A percentile compares a stretch with the other conserved stretches of the same genome.
Conservation (phyloP, 306 rosid genomes). For the Heteromeles arbutifolia region DNA sequence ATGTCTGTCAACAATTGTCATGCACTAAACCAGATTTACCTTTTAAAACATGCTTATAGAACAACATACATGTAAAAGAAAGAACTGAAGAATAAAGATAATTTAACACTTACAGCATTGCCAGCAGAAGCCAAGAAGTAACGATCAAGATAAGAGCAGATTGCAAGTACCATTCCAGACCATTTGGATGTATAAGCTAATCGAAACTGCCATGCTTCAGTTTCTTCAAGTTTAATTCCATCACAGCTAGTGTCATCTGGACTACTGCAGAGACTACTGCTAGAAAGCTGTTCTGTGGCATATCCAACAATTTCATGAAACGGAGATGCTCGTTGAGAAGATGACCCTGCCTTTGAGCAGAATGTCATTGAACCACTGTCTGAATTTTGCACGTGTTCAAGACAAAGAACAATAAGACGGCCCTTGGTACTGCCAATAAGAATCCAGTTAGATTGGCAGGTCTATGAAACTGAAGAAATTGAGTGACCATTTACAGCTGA, state of each 20-base stretch:
- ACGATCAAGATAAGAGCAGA: constrained; percentile 87
- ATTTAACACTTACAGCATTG: constrained; percentile 57
- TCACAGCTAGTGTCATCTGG: constrained; percentile 84
- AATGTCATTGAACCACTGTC: constrained; percentile 86
- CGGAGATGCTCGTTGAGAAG: constrained; percentile 71
- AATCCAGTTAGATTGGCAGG: constrained; percentile 27
- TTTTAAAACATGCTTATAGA: background rate
- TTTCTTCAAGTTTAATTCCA: constrained; percentile 79
- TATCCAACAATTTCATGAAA: constrained; percentile 66
- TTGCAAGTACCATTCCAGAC: constrained; percentile 76
- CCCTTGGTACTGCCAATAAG: constrained; percentile 69
- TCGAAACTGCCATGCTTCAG: constrained; percentile 89
- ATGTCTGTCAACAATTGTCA: constrained; percentile 18
- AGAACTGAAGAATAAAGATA: background rate
- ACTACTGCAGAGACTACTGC: constrained; percentile 84
- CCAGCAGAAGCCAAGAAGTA: constrained; percentile 93
- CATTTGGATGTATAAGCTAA: constrained; percentile 43
- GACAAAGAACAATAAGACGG: constrained; percentile 78
- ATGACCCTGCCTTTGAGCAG: constrained; percentile 67
- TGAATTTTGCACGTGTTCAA: constrained; percentile 84
- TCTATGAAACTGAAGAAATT: constrained; percentile 1
- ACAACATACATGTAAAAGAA: background rate
- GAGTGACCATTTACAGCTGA: constrained; percentile 1
- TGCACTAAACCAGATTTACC: background rate
- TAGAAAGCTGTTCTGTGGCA: constrained; percentile 71